A percentile compares a stretch with the other conserved stretches of the same genome.
Evolutionary conservation across 108 stramenopile genomes (phyloP).

Genomic region (Pseudonitzschia multiseries): DNA sequence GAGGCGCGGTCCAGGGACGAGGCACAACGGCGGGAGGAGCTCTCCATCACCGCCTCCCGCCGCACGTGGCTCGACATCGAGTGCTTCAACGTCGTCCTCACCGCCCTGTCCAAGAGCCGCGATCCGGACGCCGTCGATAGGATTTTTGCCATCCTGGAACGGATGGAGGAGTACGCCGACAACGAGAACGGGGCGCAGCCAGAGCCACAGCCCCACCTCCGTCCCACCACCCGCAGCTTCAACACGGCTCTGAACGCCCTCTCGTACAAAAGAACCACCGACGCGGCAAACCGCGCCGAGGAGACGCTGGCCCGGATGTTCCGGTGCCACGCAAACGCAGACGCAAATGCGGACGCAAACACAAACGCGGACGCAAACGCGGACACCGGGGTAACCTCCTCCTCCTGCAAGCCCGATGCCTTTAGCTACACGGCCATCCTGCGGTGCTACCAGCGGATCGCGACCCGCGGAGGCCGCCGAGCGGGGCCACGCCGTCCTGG

Average conservation of each 20-base stretch:
- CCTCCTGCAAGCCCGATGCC: constrained; percentile 54
- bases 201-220: constrained; percentile 21
- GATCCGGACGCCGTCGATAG: constrained; percentile 40
- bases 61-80: constrained; percentile 37
- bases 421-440: constrained; percentile 61
- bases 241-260: constrained; percentile 54
- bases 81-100: constrained; percentile 48
- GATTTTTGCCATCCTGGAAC: constrained; percentile 44
- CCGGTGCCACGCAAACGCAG: constrained; percentile 38
- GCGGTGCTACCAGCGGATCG: constrained; percentile 50
- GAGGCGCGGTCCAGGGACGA: constrained; percentile 30
- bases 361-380: too few species aligned
- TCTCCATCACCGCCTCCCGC: constrained; percentile 40
- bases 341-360: too few species aligned
- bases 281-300: constrained; percentile 47
- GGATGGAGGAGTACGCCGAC: constrained; percentile 57
- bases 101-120: constrained; percentile 57
- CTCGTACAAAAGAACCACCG: constrained; percentile 37
- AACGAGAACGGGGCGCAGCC: too few species aligned
- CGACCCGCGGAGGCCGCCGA: constrained; percentile 47
- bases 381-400: too few species aligned
- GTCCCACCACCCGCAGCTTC: constrained; percentile 47
- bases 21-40: constrained; percentile 20
- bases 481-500: constrained; percentile 59
- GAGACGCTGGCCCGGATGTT: constrained; percentile 53